Base-by-base conservation (phyloP, 768 basidiomycete genomes). In the Lenzites betulinus region DNA sequence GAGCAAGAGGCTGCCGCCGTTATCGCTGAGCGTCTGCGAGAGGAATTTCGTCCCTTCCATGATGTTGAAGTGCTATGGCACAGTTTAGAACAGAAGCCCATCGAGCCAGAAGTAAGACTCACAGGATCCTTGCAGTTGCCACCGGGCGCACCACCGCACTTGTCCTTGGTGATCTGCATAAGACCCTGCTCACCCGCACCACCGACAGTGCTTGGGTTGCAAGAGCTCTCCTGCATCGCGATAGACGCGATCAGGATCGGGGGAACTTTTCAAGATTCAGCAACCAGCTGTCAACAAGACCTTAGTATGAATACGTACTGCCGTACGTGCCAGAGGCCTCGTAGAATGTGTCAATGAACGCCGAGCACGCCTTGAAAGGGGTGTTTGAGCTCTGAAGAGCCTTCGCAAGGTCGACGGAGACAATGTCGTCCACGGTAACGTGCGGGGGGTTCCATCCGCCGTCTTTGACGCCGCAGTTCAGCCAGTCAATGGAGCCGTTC, bases 141-240 rank as follows among this genome's bases (percentile, higher is more conserved):
- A 22, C 69, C 65, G 2, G 79, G 78, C 1, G 86, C 85, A 57
- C 75, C 82, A 46, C 69, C 79, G 66, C 92, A 95, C 73, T 93
- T 95, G 63, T 91, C 90, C 41, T 73, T 68, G 18, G 89, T 89
- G 63, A 95, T 79, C 72, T 95, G 92, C 92, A 94, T 94, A 53
- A 94, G 75, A 33, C 92, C 93, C 68, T 91, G 88, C 72, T 94
- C 93, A 44, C 92, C 90, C 22, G 78, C 90, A 16, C 87, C 88
- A 52, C 93, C 93, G 46, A 85, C 78, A 7, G 81, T 82, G 16
- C 74, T 59, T 2, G 86, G 81, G 64, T 88, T 86, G 79, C 93
- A 96, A 39, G 77, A 77, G 33, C 83, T 85, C 71, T 96, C 95
- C 71, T 95, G 93, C 87, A 96, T 88, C 33, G 93, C 92, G 65